phyloP scores from a whole-genome alignment of 2,329 filamentous ascomycete genomes.

The Aspergillus novofumigatus region DNA sequence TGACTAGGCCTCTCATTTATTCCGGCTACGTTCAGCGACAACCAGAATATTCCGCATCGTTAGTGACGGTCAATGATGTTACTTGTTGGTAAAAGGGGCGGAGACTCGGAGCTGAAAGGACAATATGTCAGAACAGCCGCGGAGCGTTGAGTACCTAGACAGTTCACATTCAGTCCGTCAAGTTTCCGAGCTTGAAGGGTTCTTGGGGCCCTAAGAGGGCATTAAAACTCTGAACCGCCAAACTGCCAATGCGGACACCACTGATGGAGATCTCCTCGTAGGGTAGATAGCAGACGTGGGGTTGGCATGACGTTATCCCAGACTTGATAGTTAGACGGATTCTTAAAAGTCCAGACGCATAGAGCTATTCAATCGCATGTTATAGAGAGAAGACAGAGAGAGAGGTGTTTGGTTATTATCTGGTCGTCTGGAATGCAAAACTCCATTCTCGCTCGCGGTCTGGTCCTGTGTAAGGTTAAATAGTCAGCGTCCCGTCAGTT shows the following conservation, averaged over 20 bases:
- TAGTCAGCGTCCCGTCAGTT: slow-evolving; percentile 17
- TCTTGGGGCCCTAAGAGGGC: background rate
- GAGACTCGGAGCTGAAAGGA: background rate
- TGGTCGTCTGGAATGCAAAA: background rate
- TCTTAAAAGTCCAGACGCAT: background rate
- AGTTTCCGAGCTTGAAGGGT: background rate
- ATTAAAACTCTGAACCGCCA: background rate
- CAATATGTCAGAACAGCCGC: background rate
- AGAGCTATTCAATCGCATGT: background rate
- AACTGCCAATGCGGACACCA: background rate
- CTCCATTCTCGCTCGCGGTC: background rate
- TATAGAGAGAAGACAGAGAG: background rate
- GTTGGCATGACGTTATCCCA: background rate
- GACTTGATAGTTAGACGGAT: background rate
- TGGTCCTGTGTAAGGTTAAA: slow-evolving; percentile 9
- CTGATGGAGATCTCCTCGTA: background rate
- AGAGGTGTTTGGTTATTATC: background rate
- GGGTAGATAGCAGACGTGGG: background rate
- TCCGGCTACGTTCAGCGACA: background rate
- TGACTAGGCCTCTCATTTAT: background rate
- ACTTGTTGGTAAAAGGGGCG: background rate
- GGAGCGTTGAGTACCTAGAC: background rate
- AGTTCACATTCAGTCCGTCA: background rate
- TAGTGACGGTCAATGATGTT: background rate
- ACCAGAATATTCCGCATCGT: background rate